Evolutionary conservation across 2,329 filamentous ascomycete species (phyloP).

Genomic region (Cladophialophora exuberans): DNA sequence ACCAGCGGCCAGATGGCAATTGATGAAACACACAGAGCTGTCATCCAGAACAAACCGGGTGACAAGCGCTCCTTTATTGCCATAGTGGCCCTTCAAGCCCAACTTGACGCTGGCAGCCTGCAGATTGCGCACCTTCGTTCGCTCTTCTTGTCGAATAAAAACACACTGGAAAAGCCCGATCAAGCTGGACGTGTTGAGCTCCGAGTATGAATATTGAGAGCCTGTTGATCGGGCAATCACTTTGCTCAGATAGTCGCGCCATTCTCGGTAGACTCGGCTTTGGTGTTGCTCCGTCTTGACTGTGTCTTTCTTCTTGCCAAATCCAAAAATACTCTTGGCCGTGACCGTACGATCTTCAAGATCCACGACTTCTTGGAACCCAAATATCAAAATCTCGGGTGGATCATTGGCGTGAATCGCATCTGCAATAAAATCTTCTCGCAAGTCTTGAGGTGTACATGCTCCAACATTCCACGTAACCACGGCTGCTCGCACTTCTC

Average conservation of each 20-base stretch:
- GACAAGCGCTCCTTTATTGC: slow-evolving; percentile 93
- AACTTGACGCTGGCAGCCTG: slow-evolving; percentile 86
- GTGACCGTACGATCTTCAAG: slow-evolving; percentile 96
- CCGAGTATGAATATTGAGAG: slow-evolving; percentile 73
- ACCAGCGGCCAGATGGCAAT: slow-evolving; percentile 94
- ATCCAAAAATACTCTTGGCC: slow-evolving; percentile 88
- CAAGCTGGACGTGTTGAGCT: slow-evolving; percentile 85
- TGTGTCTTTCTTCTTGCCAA: slow-evolving; percentile 72
- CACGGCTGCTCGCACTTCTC: slow-evolving; percentile 76
- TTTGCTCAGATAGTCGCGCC: slow-evolving; percentile 85
- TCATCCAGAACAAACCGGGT: slow-evolving; percentile 94
- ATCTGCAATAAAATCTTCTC: slow-evolving; percentile 77
- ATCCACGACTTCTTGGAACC: slow-evolving; percentile 98
- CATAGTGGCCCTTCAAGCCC: slow-evolving; percentile 91
- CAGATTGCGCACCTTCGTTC: slow-evolving; percentile 75
- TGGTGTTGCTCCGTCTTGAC: slow-evolving; percentile 84
- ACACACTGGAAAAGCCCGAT: slow-evolving; percentile 96
- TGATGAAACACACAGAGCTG: slow-evolving; percentile 92
- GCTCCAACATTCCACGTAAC: slow-evolving; percentile 98
- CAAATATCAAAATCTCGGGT: slow-evolving; percentile 91
- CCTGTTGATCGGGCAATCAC: slow-evolving; percentile 84
- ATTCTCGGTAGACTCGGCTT: slow-evolving; percentile 96
- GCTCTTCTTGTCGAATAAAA: slow-evolving; percentile 82
- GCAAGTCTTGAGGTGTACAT: slow-evolving; percentile 82
- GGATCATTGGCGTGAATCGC: slow-evolving; percentile 75